Evolutionary conservation across 2,329 filamentous ascomycete genomes (phyloP).

Genomic region (Cyanodermella asteris): DNA sequence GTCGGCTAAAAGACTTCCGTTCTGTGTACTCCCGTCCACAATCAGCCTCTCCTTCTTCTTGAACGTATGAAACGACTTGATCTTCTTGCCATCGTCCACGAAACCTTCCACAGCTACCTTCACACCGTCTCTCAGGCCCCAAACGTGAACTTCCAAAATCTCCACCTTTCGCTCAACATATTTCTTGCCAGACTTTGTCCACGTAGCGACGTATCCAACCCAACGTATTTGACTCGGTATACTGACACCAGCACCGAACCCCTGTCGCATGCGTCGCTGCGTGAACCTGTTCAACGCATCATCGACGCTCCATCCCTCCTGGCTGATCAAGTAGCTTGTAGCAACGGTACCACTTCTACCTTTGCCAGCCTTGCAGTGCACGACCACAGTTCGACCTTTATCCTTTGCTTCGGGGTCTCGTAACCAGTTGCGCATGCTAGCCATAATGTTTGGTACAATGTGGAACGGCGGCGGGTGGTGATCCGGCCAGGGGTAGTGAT

Average conservation of each 20-base stretch:
- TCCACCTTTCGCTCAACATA: slow-evolving; percentile 72
- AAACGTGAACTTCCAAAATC: slow-evolving; percentile 71
- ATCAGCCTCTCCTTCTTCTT: slow-evolving; percentile 47
- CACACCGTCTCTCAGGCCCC: slow-evolving; percentile 71
- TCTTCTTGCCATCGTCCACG: slow-evolving; percentile 69
- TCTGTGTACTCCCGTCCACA: slow-evolving; percentile 34
- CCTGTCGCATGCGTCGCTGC: slow-evolving; percentile 65
- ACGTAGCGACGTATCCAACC: slow-evolving; percentile 72
- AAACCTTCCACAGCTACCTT: slow-evolving; percentile 73
- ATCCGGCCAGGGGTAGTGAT: slow-evolving; percentile 90
- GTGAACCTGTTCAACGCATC: slow-evolving; percentile 51
- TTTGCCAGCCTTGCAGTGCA: slow-evolving; percentile 96
- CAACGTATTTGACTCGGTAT: slow-evolving; percentile 84
- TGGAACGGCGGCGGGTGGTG: slow-evolving; percentile 90
- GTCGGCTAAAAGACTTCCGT: slow-evolving; percentile 27
- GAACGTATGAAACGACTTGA: slow-evolving; percentile 68
- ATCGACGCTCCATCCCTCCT: slow-evolving; percentile 48
- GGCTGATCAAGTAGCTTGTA: slow-evolving; percentile 74
- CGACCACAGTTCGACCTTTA: slow-evolving; percentile 48
- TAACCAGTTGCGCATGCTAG: slow-evolving; percentile 80
- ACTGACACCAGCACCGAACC: slow-evolving; percentile 72
- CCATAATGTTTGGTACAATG: slow-evolving; percentile 72
- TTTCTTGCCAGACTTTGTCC: slow-evolving; percentile 52
- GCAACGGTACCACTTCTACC: slow-evolving; percentile 74
- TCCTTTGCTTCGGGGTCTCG: slow-evolving; percentile 16